Base-by-base conservation (phyloP, 768 basidiomycete genomes). In the Hysterangium stoloniferum region DNA sequence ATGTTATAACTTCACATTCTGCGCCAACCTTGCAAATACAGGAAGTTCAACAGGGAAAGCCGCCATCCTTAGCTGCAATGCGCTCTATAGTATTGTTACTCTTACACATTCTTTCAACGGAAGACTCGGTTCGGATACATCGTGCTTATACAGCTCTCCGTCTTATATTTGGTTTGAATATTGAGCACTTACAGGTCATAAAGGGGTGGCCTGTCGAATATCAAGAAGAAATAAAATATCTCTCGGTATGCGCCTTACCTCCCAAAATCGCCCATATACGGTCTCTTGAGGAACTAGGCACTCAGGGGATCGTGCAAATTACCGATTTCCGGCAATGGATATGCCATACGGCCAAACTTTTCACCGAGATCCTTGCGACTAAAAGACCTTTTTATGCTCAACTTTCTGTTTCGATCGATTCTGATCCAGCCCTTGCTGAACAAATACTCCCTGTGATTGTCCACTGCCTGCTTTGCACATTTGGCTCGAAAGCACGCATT, bases 391-490 rank as follows among this genome's bases (percentile, higher is more conserved):
- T 92, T 63, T 96, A 82, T 58, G 77, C 75, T 6, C 83, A 85
- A 44, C 68, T 96, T 1, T 65, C 67, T 0, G 66, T 76, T 1
- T 75, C 93, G 22, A 63, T 94, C 19, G 62, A 68, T 35, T 66
- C 69, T 2, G 77, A 84, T 52, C 55, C 71, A 4, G 57, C 60
- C 4, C 84, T 93, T 52, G 81, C 88, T 0, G 75, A 80, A 52
- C 68, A 80, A 48, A 64, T 85, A 13, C 68, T 95, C 5, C 90
- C 94, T 0, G 66, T 86, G 25, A 70, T 96, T 28, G 79, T 94
- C 13, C 83, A 91, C 57, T 74, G 75, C 1, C 54, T 85, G 3
- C 72, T 98, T 8, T 55, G 49, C 31, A 48, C 57, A n/a, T 59
- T 56, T 57, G 58, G 17, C 44, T 50, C 31, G 59, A 62, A 49